Base-by-base conservation (phyloP, 2,329 filamentous ascomycete genomes). In the Verruconis gallopava region DNA sequence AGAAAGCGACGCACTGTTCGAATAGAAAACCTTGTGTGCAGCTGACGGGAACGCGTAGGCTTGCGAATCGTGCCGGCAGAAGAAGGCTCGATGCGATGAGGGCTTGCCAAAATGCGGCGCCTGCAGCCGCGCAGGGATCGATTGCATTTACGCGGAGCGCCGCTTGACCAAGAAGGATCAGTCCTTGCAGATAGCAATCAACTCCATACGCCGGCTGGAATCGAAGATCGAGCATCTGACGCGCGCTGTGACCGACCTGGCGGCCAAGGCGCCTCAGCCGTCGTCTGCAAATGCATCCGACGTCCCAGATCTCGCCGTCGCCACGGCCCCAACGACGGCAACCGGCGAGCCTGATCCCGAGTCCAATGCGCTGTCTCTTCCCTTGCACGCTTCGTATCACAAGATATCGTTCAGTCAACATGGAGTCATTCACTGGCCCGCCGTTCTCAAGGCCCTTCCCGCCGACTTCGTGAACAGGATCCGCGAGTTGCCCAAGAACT, bases 71-170 rank as follows among this genome's bases (percentile, higher is more conserved):
- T 77, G 73, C 55, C 67, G 73, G 38, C 59, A 55, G 39, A 71
- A 75, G 49, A 80, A 79, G 57, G 74, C 77, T 49, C 75, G 71
- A 61, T 80, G 76, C 57, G 74, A 78, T 53, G 75, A 79, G 54
- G 63, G 68, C 51, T 63, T 73, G 43, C 75, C 75, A 14, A 75
- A 72, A 55, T 80, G 76, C 53, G 63, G 70, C 43, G 69, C 72
- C 13, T 80, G 75, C 55, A 61, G 67, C 45, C 67, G 69, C 47
- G 68, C 75, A 51, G 67, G 70, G 50, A 64, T 75, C 46, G 68
- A 72, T 30, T 80, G 76, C 54, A 64, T 65, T 47, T 79, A 79
- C 53, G 63, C 72, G 49, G 72, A 76, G 48, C 71, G 73, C 19
- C 67, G 70, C 49, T 73, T 73, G 25, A 79, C 75, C 41, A 79